Evolutionary conservation across 768 basidiomycete species (phyloP).

Genomic region (Hygrocybe punicea): DNA sequence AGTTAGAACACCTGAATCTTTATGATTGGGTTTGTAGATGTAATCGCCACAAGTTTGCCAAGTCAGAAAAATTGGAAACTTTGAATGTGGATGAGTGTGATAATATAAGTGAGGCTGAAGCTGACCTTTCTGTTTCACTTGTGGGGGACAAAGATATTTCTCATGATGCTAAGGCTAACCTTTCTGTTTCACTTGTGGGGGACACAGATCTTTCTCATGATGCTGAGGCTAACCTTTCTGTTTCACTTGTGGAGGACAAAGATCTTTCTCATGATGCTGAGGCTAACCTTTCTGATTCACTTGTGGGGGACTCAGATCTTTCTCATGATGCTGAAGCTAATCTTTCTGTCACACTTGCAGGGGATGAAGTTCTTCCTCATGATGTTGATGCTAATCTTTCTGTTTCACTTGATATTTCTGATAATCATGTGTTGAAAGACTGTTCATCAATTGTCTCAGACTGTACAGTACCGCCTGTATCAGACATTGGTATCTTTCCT

Average conservation of each 20-base stretch:
- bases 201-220: too few relatives aligned
- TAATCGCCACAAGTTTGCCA: not conserved
- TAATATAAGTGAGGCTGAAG: not conserved
- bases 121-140: not conserved
- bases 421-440: not conserved
- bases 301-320: too few relatives aligned
- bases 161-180: too few relatives aligned
- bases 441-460: not conserved
- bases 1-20: constrained; percentile 10
- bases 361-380: not conserved
- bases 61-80: not conserved
- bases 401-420: constrained; percentile 10
- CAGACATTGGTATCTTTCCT: not conserved
- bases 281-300: too few relatives aligned
- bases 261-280: too few relatives aligned
- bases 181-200: too few relatives aligned
- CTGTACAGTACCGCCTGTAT: not conserved
- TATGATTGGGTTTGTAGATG: constrained; percentile 18
- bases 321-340: not conserved
- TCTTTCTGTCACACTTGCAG: not conserved
- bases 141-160: not conserved
- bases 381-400: not conserved
- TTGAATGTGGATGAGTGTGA: not conserved
- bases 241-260: not conserved
- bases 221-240: not conserved